Conservation (phyloP, 306 rosid genomes). For the Prinsepia uniflora region DNA sequence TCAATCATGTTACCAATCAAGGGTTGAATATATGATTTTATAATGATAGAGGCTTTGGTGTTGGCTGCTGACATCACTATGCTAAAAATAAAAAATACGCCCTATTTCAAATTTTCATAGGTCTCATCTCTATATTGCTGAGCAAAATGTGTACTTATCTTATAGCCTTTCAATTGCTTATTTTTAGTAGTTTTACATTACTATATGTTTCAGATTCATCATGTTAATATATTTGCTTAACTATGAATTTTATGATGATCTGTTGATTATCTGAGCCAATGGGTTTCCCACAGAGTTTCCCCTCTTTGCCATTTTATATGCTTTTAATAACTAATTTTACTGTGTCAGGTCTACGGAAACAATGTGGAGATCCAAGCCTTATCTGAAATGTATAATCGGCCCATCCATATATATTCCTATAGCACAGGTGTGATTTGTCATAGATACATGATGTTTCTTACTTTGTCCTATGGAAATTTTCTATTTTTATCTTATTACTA, state of each 20-base stretch:
- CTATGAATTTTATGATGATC: neutral
- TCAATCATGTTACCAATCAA: neutral
- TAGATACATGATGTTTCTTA: neutral
- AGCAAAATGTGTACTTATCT: neutral
- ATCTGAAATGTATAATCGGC: constrained; percentile 94
- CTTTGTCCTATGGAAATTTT: neutral
- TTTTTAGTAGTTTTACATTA: neutral
- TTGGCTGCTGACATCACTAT: neutral
- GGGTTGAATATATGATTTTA: neutral
- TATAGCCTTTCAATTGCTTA: neutral
- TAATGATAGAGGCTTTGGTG: neutral
- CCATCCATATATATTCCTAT: constrained; percentile 85
- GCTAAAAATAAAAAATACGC: neutral
- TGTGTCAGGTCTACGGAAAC: constrained; percentile 86
- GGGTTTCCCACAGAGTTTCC: neutral
- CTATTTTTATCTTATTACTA: constrained; percentile 7
- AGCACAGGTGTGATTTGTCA: constrained; percentile 49
- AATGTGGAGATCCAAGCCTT: constrained; percentile 93
- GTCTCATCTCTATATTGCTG: neutral
- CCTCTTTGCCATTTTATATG: constrained; percentile 10
- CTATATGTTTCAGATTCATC: neutral
- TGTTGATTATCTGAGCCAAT: neutral
- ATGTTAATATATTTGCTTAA: neutral
- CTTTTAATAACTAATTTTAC: constrained; percentile 5
- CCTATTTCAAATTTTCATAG: neutral